These are phyloP conservation scores for Pelargonium australe DNA, from an alignment of 441 rosid species.

Conservation along the genomic window DNA sequence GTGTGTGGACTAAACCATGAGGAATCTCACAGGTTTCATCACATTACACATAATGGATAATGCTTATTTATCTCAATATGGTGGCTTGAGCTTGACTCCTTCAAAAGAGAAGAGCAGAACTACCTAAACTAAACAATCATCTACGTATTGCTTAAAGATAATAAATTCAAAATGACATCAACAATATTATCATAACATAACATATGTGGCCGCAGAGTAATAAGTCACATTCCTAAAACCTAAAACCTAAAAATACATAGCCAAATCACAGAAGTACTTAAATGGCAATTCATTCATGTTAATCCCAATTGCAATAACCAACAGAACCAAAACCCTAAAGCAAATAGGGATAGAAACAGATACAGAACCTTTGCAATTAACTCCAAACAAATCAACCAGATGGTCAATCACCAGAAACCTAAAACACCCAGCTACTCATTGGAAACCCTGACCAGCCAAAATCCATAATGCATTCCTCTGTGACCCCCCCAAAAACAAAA, in stretches of 20 bases:
- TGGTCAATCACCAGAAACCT: slow-evolving; percentile 27
- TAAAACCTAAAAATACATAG: background rate
- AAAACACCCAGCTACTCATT: slow-evolving; percentile 22
- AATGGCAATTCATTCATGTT: slow-evolving; percentile 8
- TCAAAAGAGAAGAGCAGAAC: background rate
- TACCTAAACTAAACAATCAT: background rate
- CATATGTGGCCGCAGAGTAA: no score
- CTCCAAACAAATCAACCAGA: slow-evolving; percentile 29
- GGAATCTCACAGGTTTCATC: background rate
- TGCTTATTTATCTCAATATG: background rate
- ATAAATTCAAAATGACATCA: background rate
- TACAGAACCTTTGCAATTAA: slow-evolving; percentile 23
- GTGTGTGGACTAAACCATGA: background rate
- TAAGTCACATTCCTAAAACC: no score
- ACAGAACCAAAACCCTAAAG: slow-evolving; percentile 12
- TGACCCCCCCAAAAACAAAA: slow-evolving; percentile 36
- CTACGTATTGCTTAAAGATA: background rate
- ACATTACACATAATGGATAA: background rate
- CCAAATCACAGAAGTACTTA: background rate
- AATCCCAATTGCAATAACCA: slow-evolving; percentile 1
- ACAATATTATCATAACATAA: background rate
- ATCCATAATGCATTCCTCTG: slow-evolving; percentile 49
- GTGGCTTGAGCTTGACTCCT: background rate
- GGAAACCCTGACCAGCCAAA: slow-evolving; percentile 24
- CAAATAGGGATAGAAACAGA: slow-evolving; percentile 5